Percentiles rank a stretch among this genome's conserved stretches.
Conservation (phyloP, 306 rosid genomes). For the Prunus campanulata region DNA sequence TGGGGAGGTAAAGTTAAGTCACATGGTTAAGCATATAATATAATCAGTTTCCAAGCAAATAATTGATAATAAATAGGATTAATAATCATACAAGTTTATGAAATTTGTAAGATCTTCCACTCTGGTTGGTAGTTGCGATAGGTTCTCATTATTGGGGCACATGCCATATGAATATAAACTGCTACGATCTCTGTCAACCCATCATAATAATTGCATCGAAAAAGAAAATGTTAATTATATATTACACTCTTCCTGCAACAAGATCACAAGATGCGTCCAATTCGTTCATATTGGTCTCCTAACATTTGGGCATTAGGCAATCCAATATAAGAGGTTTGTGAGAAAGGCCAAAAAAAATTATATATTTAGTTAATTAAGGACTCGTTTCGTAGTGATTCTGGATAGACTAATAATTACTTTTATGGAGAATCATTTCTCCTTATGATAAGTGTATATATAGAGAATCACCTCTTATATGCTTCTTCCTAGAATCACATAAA, state of each 20-base stretch:
- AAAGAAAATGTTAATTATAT: background rate
- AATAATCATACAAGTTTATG: slow-evolving; percentile 24
- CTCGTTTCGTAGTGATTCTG: accelerated
- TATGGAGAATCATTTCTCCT: too few relatives aligned
- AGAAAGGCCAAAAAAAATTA: too few relatives aligned
- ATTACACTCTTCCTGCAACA: too few relatives aligned
- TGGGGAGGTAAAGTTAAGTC: slow-evolving; percentile 10
- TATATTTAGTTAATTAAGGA: too few relatives aligned
- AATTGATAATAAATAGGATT: background rate
- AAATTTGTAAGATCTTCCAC: slow-evolving; percentile 34
- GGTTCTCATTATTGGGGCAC: slow-evolving; percentile 55
- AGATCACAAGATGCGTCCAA: too few relatives aligned
- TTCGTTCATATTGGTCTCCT: too few relatives aligned
- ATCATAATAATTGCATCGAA: slow-evolving; percentile 22
- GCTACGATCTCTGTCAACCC: slow-evolving; percentile 48
- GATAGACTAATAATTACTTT: too few relatives aligned
- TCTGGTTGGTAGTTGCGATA: slow-evolving; percentile 41
- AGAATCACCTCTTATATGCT: too few relatives aligned
- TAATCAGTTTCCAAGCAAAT: background rate
- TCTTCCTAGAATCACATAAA: too few relatives aligned
- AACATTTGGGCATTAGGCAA: too few relatives aligned
- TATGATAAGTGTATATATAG: too few relatives aligned
- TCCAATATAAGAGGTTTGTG: too few relatives aligned
- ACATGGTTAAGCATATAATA: slow-evolving; percentile 24
- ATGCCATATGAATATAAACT: slow-evolving; percentile 46